Evolutionary conservation across 257 asterid genomes (phyloP), one percentile per base, ranked within the genome.

Genomic region (Petunia secreta): DNA sequence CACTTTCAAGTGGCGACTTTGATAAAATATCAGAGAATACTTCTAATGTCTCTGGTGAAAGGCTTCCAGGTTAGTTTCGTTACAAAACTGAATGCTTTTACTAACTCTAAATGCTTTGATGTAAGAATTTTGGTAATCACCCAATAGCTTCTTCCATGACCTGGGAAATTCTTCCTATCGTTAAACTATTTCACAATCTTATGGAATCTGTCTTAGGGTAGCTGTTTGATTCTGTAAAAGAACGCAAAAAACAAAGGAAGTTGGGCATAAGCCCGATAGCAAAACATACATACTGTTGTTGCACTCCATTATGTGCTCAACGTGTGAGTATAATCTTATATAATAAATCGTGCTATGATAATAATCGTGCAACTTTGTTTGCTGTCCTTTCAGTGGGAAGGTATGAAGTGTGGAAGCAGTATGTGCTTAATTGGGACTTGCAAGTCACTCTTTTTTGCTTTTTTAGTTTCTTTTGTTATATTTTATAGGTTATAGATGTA

Each of bases 1-100:
- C 97, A 57, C 94, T 94, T 89, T 89, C 98, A 87, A 88, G 87
- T 71, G 83, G 90, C 66, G 99, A 96, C 84, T 88, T 91, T 40
- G 99, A 91, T 80, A 88, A 89, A 83, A 86, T 92, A 77, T 86
- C 89, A 79, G 87, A 89, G 87, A 89, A 83, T 78, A 85, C 96
- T 83, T 10, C 66, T 78, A 85, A 86, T 81, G 88, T 82, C 77
- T 82, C 88, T 40, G 84, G 84, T 2, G 88, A 87, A 59, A 89
- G 84, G 84, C 88, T 89, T 77, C 94, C 99, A 88, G 99, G 99
- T 86, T 55, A 50, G 75, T 67, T 67, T 43, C 39, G 3, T 43
- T 67, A 38, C 74, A 65, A 36, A 67, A 41, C 75, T 43, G 75
- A 67, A 36, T 43, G 40, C 75, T 15, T 41, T 15, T 41, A 7